Evolutionary conservation across 2,329 filamentous ascomycete species (phyloP).

Genomic region (Exophiala bonariae): DNA sequence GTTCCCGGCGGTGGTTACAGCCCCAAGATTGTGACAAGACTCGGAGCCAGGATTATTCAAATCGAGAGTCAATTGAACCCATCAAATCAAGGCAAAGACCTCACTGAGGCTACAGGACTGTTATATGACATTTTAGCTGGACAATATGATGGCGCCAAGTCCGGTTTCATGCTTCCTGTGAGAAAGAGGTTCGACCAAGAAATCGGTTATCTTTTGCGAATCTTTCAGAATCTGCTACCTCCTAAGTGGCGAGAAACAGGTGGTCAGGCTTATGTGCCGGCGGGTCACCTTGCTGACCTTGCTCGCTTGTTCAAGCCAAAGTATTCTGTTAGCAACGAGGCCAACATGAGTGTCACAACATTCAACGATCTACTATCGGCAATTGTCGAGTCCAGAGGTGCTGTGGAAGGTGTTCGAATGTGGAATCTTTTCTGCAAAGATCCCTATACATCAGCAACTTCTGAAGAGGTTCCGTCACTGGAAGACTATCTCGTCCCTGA

Average conservation of each 20-base stretch:
- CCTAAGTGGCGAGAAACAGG: background rate
- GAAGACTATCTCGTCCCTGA: background rate
- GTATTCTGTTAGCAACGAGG: constrained; percentile 21
- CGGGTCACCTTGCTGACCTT: constrained; percentile 9
- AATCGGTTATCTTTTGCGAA: constrained; percentile 21
- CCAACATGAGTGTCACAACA: constrained; percentile 12
- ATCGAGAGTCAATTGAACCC: constrained; percentile 14
- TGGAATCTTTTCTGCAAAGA: constrained; percentile 50
- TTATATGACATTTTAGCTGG: constrained; percentile 21
- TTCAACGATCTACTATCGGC: constrained; percentile 45
- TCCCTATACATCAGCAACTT: constrained; percentile 7
- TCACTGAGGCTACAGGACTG: constrained; percentile 11
- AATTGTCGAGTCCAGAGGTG: constrained; percentile 53
- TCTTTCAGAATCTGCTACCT: constrained; percentile 14
- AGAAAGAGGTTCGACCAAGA: constrained; percentile 22
- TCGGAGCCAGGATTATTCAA: constrained; percentile 34
- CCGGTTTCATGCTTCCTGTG: constrained; percentile 19
- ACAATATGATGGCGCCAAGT: constrained; percentile 12
- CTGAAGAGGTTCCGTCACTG: background rate
- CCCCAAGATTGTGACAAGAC: constrained; percentile 33
- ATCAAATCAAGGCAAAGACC: background rate
- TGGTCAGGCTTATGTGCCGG: background rate
- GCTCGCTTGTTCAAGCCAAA: constrained; percentile 10
- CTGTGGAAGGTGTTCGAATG: constrained; percentile 46
- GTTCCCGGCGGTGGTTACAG: constrained; percentile 29